Evolutionary conservation across 2,329 filamentous ascomycete genomes (phyloP).

Genomic region (Paecilomyces dactylethromorphus): DNA sequence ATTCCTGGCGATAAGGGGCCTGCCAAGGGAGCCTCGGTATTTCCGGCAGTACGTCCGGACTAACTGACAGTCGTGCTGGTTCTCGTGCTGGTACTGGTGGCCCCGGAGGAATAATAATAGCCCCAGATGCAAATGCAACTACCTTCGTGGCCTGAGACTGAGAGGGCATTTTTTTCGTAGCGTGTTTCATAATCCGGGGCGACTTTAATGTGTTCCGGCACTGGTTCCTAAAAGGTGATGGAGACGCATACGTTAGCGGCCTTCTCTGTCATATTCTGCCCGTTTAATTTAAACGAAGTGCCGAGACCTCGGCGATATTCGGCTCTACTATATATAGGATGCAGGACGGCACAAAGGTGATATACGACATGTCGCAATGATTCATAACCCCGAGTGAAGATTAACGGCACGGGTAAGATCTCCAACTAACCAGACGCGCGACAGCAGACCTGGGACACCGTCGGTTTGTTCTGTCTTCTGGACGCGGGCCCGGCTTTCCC

Average conservation of each 20-base stretch:
- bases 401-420: neutral
- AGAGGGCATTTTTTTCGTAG: neutral
- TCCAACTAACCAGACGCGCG: neutral
- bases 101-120: neutral
- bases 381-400: neutral
- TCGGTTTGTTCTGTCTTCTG: neutral
- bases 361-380: neutral
- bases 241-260: neutral
- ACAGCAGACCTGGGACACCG: neutral
- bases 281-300: neutral
- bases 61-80: neutral
- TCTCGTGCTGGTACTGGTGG: neutral
- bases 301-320: neutral
- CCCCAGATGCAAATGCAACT: neutral
- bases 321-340: neutral
- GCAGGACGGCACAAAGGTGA: neutral
- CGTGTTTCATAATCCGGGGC: neutral
- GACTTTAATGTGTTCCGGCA: neutral
- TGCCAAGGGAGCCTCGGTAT: neutral
- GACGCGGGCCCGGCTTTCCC: neutral
- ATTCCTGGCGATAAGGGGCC: neutral
- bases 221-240: neutral
- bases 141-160: neutral
- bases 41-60: neutral
- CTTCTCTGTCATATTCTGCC: neutral